phyloP scores from a whole-genome alignment of 2,329 filamentous ascomycete genomes.

The Tothia fuscella region DNA sequence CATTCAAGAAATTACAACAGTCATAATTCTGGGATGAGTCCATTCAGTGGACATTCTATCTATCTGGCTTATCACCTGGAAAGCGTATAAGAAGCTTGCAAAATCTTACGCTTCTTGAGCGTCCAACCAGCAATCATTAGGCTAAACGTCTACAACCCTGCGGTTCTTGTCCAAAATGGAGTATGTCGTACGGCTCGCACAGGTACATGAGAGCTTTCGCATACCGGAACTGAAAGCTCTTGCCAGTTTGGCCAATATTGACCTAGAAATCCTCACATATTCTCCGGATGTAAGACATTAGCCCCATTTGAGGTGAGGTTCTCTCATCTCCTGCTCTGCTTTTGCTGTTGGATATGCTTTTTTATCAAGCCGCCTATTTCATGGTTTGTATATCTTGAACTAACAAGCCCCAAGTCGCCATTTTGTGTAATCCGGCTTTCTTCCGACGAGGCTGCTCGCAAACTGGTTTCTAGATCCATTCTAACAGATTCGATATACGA shows the following conservation, averaged over 20 bases:
- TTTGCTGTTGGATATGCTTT: slow-evolving; percentile 12
- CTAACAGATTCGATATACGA: slow-evolving; percentile 76
- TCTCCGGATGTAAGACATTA: slow-evolving; percentile 50
- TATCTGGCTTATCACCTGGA: too few species aligned
- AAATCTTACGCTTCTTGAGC: too few species aligned
- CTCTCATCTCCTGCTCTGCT: slow-evolving; percentile 4
- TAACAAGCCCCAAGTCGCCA: slow-evolving; percentile 52
- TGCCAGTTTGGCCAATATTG: slow-evolving; percentile 53
- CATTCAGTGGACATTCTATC: too few species aligned
- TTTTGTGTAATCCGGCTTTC: slow-evolving; percentile 65
- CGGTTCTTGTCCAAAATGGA: slow-evolving; percentile 42
- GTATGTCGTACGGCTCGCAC: slow-evolving; percentile 80
- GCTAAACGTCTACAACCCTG: too few species aligned
- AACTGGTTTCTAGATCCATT: slow-evolving; percentile 64
- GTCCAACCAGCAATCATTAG: too few species aligned
- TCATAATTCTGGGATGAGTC: too few species aligned
- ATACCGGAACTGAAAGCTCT: slow-evolving; percentile 73
- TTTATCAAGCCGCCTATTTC: background rate
- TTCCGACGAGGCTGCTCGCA: slow-evolving; percentile 50
- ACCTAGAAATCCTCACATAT: slow-evolving; percentile 66
- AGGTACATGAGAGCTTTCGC: slow-evolving; percentile 85
- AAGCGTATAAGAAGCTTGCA: too few species aligned
- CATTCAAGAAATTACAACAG: too few species aligned
- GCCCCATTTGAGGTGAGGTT: slow-evolving; percentile 12
- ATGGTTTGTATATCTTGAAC: background rate